phyloP scores from a whole-genome alignment of 305 asterid genomes.

The Solanum hybrid region DNA sequence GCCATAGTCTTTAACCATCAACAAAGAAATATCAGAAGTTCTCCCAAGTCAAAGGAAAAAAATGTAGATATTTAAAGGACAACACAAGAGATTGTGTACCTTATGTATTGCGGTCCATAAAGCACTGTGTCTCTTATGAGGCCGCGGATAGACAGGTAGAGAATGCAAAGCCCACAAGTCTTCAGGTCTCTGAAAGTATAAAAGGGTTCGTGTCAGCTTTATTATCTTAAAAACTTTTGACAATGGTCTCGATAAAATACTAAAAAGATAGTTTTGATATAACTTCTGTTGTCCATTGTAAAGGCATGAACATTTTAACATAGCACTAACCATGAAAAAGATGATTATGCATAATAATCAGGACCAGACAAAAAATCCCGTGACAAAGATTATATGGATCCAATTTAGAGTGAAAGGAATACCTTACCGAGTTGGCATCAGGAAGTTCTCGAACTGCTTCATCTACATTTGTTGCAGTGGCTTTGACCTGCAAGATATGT shows the following conservation, averaged over 20 bases:
- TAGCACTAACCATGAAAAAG: neutral
- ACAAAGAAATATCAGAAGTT: no score
- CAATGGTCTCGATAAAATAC: slow-evolving; percentile 6
- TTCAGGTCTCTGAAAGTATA: slow-evolving; percentile 73
- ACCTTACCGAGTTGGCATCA: slow-evolving; percentile 99
- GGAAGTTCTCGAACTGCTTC: slow-evolving; percentile 98
- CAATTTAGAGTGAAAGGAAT: slow-evolving; percentile 51
- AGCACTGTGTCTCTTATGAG: slow-evolving; percentile 62
- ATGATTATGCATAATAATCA: neutral
- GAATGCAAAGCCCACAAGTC: slow-evolving; percentile 95
- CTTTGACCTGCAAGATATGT: slow-evolving; percentile 68
- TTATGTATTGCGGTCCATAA: slow-evolving; percentile 80
- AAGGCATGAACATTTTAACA: neutral
- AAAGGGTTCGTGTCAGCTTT: slow-evolving; percentile 18
- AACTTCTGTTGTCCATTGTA: neutral
- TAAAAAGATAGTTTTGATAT: neutral
- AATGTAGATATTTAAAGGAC: no score
- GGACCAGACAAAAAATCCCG: neutral
- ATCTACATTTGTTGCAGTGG: slow-evolving; percentile 89
- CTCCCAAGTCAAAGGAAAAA: no score
- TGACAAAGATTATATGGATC: slow-evolving; percentile 1
- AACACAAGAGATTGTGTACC: slow-evolving; percentile 27
- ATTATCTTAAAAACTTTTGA: neutral
- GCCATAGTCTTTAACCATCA: no score
- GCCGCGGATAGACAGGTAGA: slow-evolving; percentile 76